Evolutionary conservation across 805 yeast species (phyloP).

Genomic region (Myxozyma vanderwaltii): DNA sequence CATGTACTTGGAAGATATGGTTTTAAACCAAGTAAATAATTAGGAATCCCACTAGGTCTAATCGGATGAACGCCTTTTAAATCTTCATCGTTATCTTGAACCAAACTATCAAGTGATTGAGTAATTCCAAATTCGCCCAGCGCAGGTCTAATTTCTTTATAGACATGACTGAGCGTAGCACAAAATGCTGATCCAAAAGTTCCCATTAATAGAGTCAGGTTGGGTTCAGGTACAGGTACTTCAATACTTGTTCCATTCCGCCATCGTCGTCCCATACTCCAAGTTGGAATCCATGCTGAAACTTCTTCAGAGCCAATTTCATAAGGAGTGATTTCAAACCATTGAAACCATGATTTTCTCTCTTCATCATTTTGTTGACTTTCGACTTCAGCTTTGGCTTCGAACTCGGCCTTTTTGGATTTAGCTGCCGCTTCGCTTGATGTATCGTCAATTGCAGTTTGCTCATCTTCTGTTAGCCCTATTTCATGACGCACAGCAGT

Average conservation of each 20-base stretch:
- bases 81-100: constrained; percentile 31
- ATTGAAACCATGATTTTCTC: constrained; percentile 32
- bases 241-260: constrained; percentile 27
- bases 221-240: constrained; percentile 30
- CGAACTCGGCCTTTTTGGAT: neutral
- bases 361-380: neutral
- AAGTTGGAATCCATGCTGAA: constrained; percentile 37
- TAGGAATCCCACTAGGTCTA: constrained; percentile 33
- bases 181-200: constrained; percentile 38
- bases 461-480: constrained; percentile 25
- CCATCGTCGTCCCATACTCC: constrained; percentile 35
- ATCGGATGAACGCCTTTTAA: constrained; percentile 35
- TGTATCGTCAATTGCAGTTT: constrained; percentile 8
- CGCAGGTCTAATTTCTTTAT: constrained; percentile 33
- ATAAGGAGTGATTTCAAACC: constrained; percentile 38
- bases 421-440: neutral
- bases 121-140: constrained; percentile 19
- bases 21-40: constrained; percentile 32
- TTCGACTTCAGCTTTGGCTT: no score
- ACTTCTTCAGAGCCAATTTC: constrained; percentile 37
- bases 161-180: constrained; percentile 36
- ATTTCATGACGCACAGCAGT: constrained; percentile 37
- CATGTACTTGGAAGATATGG: constrained; percentile 22
- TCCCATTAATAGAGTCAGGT: constrained; percentile 33
- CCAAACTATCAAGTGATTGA: constrained; percentile 23